Base-by-base conservation (phyloP, 768 basidiomycete genomes). In the Polyporus arcularius region DNA sequence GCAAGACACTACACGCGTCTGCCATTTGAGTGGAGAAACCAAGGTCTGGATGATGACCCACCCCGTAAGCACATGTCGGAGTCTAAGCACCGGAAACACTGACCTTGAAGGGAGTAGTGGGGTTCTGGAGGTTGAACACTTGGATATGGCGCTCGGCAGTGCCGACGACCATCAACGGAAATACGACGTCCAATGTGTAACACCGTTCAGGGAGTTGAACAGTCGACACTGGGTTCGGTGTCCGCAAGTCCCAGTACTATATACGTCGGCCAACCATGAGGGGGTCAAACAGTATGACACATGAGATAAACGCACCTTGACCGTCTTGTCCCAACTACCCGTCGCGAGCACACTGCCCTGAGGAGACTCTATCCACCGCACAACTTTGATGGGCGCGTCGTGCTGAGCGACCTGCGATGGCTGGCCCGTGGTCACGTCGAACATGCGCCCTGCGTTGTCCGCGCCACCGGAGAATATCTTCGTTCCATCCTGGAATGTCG, bases 291-390 rank as follows among this genome's bases (percentile, higher is more conserved):
- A 38, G 28, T n/a, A 53, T 35, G 35, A 51, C 42, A n/a, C 14
- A 45, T 3, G 26, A 14, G 45, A 8, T n/a, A 10, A 1, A 69
- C 76, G 57, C 65, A 95, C 96, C 82, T 95, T 96, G 71, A 98
- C 75, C 1, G 93, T 96, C 76, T 96, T 96, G 74, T 99, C 96
- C 97, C 97, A 99, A 55, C 94, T 94, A 10, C 95, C 97, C 1
- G 96, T 98, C 12, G 88, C 92, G 18, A 96, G 79, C 63, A 96
- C 86, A 14, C 91, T 85, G 39, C 83, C 83, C 62, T 83, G 84
- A 21, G 85, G 86, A 5, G 88, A 83, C 62, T 95, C 90, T 54
- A 94, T 79, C 86, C 89, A 95, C 55, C 85, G 82, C 41, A 94
- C 87, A 59, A 84, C 86, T 73, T 88, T 92, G 68, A 96, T 86